These are phyloP conservation scores for Fraxinus excelsior DNA, from an alignment of 257 asterid genomes.

Conservation along the genomic window DNA sequence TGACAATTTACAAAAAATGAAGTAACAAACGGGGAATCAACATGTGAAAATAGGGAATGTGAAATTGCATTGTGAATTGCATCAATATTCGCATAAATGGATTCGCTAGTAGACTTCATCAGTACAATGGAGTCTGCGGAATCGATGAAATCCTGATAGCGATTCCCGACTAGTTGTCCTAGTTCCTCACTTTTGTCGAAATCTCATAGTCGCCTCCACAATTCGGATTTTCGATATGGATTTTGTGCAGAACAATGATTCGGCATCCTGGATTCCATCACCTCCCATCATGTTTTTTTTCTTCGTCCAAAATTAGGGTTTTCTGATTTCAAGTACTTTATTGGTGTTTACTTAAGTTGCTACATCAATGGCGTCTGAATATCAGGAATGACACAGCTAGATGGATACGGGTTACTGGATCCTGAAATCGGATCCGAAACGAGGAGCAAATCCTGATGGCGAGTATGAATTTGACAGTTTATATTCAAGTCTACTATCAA, in stretches of 20 bases:
- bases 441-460: not conserved
- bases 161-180: slow-evolving; percentile 86
- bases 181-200: slow-evolving; percentile 96
- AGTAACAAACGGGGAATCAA: slow-evolving; percentile 55
- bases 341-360: not conserved
- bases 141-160: slow-evolving; percentile 95
- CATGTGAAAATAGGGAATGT: slow-evolving; percentile 64
- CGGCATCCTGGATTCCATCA: slow-evolving; percentile 63
- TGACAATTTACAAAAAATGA: no score
- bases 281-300: not conserved
- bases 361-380: not conserved
- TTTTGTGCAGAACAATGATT: slow-evolving; percentile 80
- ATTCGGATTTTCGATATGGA: slow-evolving; percentile 90
- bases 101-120: slow-evolving; percentile 90
- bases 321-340: not conserved
- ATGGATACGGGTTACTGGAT: not conserved
- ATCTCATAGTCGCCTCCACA: slow-evolving; percentile 80
- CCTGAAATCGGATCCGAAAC: not conserved
- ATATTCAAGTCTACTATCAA: not conserved
- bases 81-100: slow-evolving; percentile 71
- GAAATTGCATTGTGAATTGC: slow-evolving; percentile 66
- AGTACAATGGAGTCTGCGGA: slow-evolving; percentile 92
- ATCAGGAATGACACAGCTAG: not conserved
- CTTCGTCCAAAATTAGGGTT: not conserved
- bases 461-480: not conserved